Base-by-base conservation (phyloP, 2,329 filamentous ascomycete genomes). In the Sporothrix sp. region DNA sequence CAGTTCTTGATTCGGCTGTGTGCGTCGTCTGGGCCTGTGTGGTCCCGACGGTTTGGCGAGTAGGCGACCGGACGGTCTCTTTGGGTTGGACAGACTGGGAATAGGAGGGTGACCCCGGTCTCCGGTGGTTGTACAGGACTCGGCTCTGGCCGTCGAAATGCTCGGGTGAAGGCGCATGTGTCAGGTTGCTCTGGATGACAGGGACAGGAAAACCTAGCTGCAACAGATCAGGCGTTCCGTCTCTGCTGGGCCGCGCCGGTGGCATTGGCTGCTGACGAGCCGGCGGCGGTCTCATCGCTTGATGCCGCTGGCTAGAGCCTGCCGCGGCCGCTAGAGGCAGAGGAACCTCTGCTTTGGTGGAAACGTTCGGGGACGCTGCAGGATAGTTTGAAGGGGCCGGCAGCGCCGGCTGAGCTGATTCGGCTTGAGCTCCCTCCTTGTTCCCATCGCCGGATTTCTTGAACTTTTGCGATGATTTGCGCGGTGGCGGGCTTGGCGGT, bases 191-290 rank as follows among this genome's bases (percentile, higher is more conserved):
- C 60, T 75, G 85, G 57, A 81, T 82, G 55, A 82, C 60, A 6
- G 75, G 74, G 21, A 74, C 61, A 2, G 73, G 68, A 3, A 71
- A 68, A 27, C 71, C 72, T 2, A 79, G 60, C 52, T 80, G 77
- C 7, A 73, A 68, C 42, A 87, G 70, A 52, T 79, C 73, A 5
- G 78, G 76, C 0, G 81, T 81, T 21, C 82, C 82, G 59, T 85
- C 79, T 63, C 84, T 74, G 59, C 82, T 87, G 1, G 84, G 84
- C 45, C 84, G 71, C 30, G 68, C 63, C 28, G 83, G 82, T 32
- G 74, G 73, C 14, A 63, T 64, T 10, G 65, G 60, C 32, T 64
- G 68, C n/a, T 46, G 36, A 7, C 30, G 33, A 14, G 35, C 27
- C 9, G 40, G 13, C 63, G 54, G 58, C 40, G 65, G 61, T 14